A percentile compares a stretch with the other conserved stretches of the same genome.
These are phyloP conservation scores for Orbilia brochopaga DNA, from an alignment of 2,329 filamentous ascomycete species.

Conservation along the genomic window DNA sequence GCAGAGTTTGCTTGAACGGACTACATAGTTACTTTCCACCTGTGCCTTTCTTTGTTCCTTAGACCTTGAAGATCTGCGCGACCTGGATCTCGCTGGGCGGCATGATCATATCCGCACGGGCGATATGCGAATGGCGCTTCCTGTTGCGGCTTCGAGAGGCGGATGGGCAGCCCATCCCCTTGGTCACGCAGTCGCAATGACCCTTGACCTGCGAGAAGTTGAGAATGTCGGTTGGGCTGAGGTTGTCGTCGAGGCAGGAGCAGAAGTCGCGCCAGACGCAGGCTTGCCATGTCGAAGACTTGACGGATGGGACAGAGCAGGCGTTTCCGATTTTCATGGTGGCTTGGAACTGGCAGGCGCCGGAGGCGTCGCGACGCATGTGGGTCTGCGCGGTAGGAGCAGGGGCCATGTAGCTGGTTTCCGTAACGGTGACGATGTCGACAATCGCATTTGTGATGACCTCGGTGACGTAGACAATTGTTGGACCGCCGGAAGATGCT, in stretches of 20 bases:
- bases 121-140: slow-evolving; percentile 10
- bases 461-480: slow-evolving; percentile 29
- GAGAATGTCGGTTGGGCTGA: slow-evolving; percentile 29
- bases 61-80: slow-evolving; percentile 2
- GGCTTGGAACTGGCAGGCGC: slow-evolving; percentile 19
- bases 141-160: slow-evolving; percentile 12
- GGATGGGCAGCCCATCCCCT: slow-evolving; percentile 20
- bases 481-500: background rate
- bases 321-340: slow-evolving; percentile 21
- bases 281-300: slow-evolving; percentile 30
- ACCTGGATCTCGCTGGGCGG: slow-evolving; percentile 16
- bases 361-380: slow-evolving; percentile 9
- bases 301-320: slow-evolving; percentile 23
- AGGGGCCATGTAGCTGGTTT: slow-evolving; percentile 11
- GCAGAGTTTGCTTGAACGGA: too few relatives aligned
- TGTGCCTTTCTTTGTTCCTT: too few relatives aligned
- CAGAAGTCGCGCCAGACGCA: slow-evolving; percentile 48
- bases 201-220: slow-evolving; percentile 44
- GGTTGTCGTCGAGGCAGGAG: slow-evolving; percentile 32
- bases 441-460: slow-evolving; percentile 16
- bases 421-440: slow-evolving; percentile 23
- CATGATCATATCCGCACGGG: slow-evolving; percentile 22
- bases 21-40: too few relatives aligned
- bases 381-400: background rate
- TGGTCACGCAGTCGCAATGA: slow-evolving; percentile 45